A percentile compares a stretch with the other conserved stretches of the same genome.
Conservation (phyloP, 768 basidiomycete species). For the Hygrocybe coccinea region DNA sequence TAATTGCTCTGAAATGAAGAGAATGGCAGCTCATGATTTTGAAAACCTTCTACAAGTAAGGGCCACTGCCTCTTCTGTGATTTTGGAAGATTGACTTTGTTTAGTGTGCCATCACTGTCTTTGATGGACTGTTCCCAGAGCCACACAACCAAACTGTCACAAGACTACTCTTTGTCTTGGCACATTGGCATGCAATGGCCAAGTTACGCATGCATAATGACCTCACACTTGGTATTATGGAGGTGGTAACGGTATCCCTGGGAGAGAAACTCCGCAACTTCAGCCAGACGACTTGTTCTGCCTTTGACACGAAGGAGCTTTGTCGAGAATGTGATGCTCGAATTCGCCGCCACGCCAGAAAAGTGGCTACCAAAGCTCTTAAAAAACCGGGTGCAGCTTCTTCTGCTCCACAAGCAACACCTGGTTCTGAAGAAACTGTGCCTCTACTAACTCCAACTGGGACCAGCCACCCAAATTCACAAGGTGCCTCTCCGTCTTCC, state of each 20-base stretch:
- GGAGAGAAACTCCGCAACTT: slow-evolving; percentile 15
- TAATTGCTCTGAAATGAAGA: slow-evolving; percentile 19
- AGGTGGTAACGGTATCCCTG: slow-evolving; percentile 6
- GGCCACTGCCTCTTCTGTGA: not conserved
- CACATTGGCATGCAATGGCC: slow-evolving; percentile 13
- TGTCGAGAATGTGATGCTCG: slow-evolving; percentile 15
- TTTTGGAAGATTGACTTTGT: not conserved
- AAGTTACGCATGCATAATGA: slow-evolving; percentile 24
- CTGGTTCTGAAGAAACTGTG: too few species aligned
- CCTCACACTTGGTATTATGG: slow-evolving; percentile 6
- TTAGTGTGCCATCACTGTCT: slow-evolving; percentile 11
- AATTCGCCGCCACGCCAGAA: slow-evolving; percentile 8
- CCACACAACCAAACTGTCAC: slow-evolving; percentile 15
- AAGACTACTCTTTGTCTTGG: slow-evolving; percentile 12
- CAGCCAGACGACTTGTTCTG: slow-evolving; percentile 4
- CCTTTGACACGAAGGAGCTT: slow-evolving; percentile 19
- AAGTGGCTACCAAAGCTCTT: not conserved
- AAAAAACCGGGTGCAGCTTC: not conserved
- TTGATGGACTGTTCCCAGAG: slow-evolving; percentile 28
- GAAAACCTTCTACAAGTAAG: slow-evolving; percentile 28
- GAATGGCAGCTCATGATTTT: slow-evolving; percentile 23
- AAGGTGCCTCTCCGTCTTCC: not conserved
- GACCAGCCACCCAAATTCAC: too few species aligned
- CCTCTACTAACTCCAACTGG: too few species aligned
- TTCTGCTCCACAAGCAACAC: not conserved